Base-by-base conservation (phyloP, 208 protist species). In the Crithidia bombi region DNA sequence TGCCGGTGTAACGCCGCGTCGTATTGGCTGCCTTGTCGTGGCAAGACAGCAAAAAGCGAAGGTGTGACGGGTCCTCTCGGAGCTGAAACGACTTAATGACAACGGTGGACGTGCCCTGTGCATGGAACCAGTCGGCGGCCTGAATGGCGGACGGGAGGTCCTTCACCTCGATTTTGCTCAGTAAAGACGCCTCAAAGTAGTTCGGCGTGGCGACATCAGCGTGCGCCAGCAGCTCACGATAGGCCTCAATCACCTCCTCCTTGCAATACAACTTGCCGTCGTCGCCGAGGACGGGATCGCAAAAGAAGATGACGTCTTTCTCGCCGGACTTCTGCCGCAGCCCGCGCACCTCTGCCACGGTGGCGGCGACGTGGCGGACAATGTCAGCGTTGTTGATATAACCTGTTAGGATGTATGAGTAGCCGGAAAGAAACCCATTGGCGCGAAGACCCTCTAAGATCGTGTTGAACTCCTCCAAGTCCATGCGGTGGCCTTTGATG, bases 271-370 rank as follows among this genome's bases (percentile, higher is more conserved):
- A 65, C 23, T 82, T 74, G 10, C 94, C 93, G 55, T 98, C 81
- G 65, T 99, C 97, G 35, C 97, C 97, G 61, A 98, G 84, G 3
- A 99, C 97, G 1, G 97, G 97, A 67, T 99, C 97, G 81, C 97
- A 99, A 33, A 97, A 76, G 67, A 87, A 97, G 17, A 69, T 78
- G 0, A 87, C 56, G 30, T 75, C 70, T 17, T 78, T 71, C 44
- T 51, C 35, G 38, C 33, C 46, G 6, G 49, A 67, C 41, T 84
- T 62, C 51, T 89, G 50, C 28, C 90, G 70, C 52, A 86, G 54
- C 21, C 72, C 46, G 17, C 90, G 85, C 15, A 98, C 69, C 76
- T 90, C 78, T 0, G 64, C 30, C 15, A 97, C 56, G 14, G 91
- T 88, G 3, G 69, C 57, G 19, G 79, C 59, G 12, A 98, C 61